Conservation (phyloP, 192 early-diverging fungal genomes). For the Backusella westeae region DNA sequence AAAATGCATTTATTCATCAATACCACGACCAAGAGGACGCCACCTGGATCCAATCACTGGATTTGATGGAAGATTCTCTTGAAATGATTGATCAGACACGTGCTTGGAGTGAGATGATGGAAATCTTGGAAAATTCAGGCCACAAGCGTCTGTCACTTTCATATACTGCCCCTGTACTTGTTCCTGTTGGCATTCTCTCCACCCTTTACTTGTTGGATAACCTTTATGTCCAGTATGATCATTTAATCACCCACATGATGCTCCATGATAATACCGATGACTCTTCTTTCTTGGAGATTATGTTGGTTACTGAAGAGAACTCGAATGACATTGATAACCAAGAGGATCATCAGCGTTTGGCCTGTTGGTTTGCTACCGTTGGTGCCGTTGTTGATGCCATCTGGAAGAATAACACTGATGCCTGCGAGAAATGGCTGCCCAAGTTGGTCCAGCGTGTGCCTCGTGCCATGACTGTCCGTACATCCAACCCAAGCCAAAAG, state of each 20-base stretch:
- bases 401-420: conserved; percentile 15
- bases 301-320: neutral
- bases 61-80: neutral
- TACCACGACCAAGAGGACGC: conserved; percentile 7
- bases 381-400: conserved; percentile 24
- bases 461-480: neutral
- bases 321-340: neutral
- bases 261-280: neutral
- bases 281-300: conserved; percentile 11
- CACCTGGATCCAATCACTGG: neutral
- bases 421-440: neutral
- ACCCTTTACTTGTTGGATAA: conserved; percentile 13
- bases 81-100: neutral
- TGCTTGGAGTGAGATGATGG: conserved; percentile 12
- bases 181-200: conserved; percentile 13
- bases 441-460: neutral
- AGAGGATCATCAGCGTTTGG: neutral
- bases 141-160: neutral
- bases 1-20: conserved; percentile 1
- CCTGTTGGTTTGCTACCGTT: conserved; percentile 22
- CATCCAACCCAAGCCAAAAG: neutral
- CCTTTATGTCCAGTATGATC: conserved; percentile 14
- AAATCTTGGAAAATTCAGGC: neutral
- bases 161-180: conserved; percentile 9
- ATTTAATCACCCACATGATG: conserved; percentile 9